Conservation (phyloP, 108 stramenopile genomes). For the Discostella stelligeroides region DNA sequence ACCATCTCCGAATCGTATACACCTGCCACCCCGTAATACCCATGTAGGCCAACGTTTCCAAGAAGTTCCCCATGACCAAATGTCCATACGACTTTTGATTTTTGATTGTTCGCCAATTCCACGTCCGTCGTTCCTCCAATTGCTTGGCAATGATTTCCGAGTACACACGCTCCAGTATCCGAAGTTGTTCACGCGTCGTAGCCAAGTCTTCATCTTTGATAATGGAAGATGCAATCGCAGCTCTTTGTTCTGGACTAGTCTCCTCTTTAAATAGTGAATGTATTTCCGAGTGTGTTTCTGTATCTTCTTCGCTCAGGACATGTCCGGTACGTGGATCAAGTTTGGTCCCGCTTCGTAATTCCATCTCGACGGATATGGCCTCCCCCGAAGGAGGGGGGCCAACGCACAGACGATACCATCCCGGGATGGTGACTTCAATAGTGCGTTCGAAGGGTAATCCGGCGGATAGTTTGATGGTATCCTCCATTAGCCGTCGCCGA, state of each 20-base stretch:
- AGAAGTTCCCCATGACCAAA: conserved; percentile 77
- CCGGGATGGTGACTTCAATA: conserved; percentile 41
- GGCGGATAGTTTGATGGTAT: conserved; percentile 4
- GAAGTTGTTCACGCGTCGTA: conserved; percentile 59
- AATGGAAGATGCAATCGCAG: conserved; percentile 49
- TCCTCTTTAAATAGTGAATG: conserved; percentile 53
- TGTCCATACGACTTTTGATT: conserved; percentile 84
- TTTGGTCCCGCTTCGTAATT: conserved; percentile 72
- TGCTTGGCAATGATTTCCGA: conserved; percentile 76
- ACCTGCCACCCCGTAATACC: conserved; percentile 81
- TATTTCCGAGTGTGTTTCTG: conserved; percentile 65
- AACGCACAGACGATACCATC: conserved; percentile 85
- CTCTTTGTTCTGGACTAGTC: conserved; percentile 29
- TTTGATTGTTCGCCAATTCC: conserved; percentile 62
- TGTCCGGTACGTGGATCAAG: conserved; percentile 64
- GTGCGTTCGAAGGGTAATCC: conserved; percentile 74
- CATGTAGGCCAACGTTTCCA: conserved; percentile 81
- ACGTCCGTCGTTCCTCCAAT: conserved; percentile 68
- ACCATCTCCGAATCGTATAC: conserved; percentile 86
- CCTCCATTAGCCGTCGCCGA: conserved; percentile 1
- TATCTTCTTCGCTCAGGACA: conserved; percentile 61
- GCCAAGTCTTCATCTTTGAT: conserved; percentile 81
- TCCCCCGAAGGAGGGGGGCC: conserved; percentile 31
- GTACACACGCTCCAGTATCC: conserved; percentile 66
- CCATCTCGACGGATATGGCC: conserved; percentile 74